phyloP scores from a whole-genome alignment of 2,329 filamentous ascomycete genomes.

The Talaromyces sp. region DNA sequence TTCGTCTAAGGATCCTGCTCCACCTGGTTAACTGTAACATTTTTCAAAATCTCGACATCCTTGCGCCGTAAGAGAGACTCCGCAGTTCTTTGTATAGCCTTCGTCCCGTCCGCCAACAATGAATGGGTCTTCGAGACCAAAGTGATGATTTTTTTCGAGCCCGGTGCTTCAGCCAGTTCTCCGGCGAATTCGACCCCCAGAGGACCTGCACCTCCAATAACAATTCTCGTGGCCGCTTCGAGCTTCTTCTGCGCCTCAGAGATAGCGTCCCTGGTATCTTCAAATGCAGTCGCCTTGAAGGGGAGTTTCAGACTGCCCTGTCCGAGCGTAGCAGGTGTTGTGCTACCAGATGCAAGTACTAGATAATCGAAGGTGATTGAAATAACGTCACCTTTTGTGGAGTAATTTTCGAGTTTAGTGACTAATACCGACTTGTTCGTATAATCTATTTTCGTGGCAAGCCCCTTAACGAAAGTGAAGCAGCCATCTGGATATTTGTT shows the following conservation, averaged over 20 bases:
- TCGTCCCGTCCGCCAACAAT: constrained; percentile 2
- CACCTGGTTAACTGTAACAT: constrained; percentile 7
- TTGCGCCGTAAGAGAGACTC: constrained; percentile 8
- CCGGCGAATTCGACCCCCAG: constrained; percentile 47
- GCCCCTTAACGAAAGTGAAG: neutral
- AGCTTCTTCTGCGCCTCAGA: constrained; percentile 30
- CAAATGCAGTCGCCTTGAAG: constrained; percentile 40
- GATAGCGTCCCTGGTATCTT: constrained; percentile 30
- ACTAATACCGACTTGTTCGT: neutral
- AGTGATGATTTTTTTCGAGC: constrained; percentile 32
- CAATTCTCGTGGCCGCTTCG: constrained; percentile 36
- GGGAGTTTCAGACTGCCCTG: constrained; percentile 25
- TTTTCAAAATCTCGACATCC: constrained; percentile 11
- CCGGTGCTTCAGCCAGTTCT: constrained; percentile 41
- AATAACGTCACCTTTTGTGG: constrained; percentile 12
- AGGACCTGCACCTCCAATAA: constrained; percentile 47
- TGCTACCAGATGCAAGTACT: constrained; percentile 52
- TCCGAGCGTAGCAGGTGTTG: constrained; percentile 37
- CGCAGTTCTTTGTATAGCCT: constrained; percentile 1
- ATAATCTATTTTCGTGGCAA: neutral
- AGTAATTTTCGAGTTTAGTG: neutral
- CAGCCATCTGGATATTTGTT: constrained; percentile 39
- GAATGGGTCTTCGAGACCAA: constrained; percentile 16
- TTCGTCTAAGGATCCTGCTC: constrained; percentile 5
- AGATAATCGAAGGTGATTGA: constrained; percentile 49